Base-by-base conservation (phyloP, 1,139 yeast genomes). In the Blastobotrys petasosporus region DNA sequence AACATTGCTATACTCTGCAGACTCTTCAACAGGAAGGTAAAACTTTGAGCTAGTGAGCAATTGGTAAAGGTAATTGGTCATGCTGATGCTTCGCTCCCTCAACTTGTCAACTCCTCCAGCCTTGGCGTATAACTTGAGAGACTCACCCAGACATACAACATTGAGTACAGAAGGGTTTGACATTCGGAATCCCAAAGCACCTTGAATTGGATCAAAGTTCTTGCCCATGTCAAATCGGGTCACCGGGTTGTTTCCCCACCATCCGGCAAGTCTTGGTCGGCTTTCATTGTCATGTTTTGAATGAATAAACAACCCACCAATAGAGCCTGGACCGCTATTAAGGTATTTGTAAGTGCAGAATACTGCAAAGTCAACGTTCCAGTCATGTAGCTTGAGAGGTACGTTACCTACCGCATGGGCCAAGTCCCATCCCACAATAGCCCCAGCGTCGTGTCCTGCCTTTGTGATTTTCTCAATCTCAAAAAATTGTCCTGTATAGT, bases 381-480 rank as follows among this genome's bases (percentile, higher is more conserved):
- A 88, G 42, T 84, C 86, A 61, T 90, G 97, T 43, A 90, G 67
- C 42, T 74, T 58, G 45, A 90, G 65, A 1, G 80, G 82, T 1
- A 86, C 92, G 62, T 90, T 90, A 1, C 97, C 97, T 1, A 74
- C 94, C 0, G 95, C 96, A 63, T 90, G 97, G 0, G 97, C 97
- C 56, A 90, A 72, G 63, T 90, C 97, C 97, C 97, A 90, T 0
- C 97, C 97, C 7, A 87, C 92, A 2, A 74, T 60, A 33, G 85
- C 74, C 0, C 79, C 81, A 54, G 55, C 66, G 25, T 52, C 63
- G 48, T 81, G 79, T 4, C 82, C 87, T 41, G 69, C 70, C 13
- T 61, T 60, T 2, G 97, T 88, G 54, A 90, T 86, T 12, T 62
- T 63, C 43, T 70, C 71, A 36, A 90, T 85, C 42, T 86, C 85